phyloP scores from a whole-genome alignment of 2,329 filamentous ascomycete species.

The Corinectria fuckeliana region DNA sequence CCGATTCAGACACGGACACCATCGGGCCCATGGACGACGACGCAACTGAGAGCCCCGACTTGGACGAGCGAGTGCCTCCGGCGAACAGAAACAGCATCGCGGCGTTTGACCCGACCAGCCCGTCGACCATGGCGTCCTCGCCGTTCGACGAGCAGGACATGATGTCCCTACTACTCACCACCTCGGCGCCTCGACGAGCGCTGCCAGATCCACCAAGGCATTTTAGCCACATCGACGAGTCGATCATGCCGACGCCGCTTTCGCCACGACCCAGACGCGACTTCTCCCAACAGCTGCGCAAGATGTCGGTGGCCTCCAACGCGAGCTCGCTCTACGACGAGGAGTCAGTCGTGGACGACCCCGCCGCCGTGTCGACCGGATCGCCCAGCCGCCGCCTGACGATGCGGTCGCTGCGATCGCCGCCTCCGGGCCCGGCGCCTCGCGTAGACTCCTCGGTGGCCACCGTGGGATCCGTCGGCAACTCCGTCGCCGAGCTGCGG shows the following conservation, averaged over 20 bases:
- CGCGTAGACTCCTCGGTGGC: conserved; percentile 7
- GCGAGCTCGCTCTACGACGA: conserved; percentile 37
- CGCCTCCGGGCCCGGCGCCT: conserved; percentile 4
- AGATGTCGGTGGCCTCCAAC: conserved; percentile 29
- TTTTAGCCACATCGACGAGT: conserved; percentile 38
- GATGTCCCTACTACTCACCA: conserved; percentile 40
- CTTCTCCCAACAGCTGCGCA: conserved; percentile 29
- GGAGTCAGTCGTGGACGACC: conserved; percentile 19
- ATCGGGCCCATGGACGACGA: conserved; percentile 22
- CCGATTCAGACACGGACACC: conserved; percentile 20
- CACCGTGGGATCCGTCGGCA: conserved; percentile 41
- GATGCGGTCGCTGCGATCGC: conserved; percentile 21
- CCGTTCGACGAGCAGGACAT: conserved; percentile 45
- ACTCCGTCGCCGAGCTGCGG: conserved; percentile 58
- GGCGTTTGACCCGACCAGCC: conserved; percentile 16
- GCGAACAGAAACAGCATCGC: conserved; percentile 23
- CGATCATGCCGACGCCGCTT: conserved; percentile 36
- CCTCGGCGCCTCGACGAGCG: conserved; percentile 29
- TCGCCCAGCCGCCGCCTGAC: conserved; percentile 33
- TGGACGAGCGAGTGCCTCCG: conserved; percentile 11
- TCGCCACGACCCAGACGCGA: conserved; percentile 35
- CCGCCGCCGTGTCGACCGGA: conserved; percentile 26
- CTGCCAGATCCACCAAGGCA: conserved; percentile 41
- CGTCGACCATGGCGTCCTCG: conserved; percentile 37
- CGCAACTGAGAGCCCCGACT: conserved; percentile 20